phyloP scores from a whole-genome alignment of 495 filamentous ascomycete species.

The Astrothelium macrocarpum region DNA sequence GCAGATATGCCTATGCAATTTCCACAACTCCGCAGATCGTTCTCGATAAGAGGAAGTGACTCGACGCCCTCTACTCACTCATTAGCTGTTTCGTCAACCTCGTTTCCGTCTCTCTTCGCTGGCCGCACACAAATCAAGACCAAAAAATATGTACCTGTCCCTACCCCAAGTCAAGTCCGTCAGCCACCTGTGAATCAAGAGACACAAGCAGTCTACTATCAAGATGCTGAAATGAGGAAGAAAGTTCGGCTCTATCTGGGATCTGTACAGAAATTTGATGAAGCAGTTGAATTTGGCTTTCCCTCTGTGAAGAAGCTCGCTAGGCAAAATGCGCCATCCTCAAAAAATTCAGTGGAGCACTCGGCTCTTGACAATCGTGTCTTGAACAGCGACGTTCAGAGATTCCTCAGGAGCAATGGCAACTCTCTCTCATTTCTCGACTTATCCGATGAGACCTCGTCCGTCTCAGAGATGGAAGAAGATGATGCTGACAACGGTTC shows the following conservation, averaged over 20 bases:
- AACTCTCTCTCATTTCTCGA: not conserved
- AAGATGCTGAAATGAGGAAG: conserved; percentile 78
- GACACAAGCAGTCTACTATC: conserved; percentile 57
- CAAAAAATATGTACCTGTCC: not conserved
- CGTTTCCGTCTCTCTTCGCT: too few relatives aligned
- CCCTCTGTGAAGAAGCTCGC: conserved; percentile 42
- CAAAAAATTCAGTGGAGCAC: conserved; percentile 14
- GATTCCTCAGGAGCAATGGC: not conserved
- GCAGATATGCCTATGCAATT: too few relatives aligned
- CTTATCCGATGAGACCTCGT: not conserved
- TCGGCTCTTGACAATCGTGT: not conserved
- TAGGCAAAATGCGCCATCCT: conserved; percentile 18
- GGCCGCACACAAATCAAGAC: not conserved
- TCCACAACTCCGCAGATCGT: not conserved
- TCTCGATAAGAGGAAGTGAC: not conserved
- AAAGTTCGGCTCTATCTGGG: conserved; percentile 82
- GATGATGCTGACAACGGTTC: not conserved
- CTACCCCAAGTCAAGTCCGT: not conserved
- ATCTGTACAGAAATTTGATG: conserved; percentile 91
- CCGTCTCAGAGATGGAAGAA: not conserved
- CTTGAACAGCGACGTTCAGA: not conserved
- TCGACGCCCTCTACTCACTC: not conserved
- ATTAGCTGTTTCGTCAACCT: not conserved
- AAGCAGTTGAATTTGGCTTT: conserved; percentile 89
- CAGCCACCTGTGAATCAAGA: not conserved